phyloP scores from a whole-genome alignment of 2,329 filamentous ascomycete genomes.

The Meredithiella fracta region DNA sequence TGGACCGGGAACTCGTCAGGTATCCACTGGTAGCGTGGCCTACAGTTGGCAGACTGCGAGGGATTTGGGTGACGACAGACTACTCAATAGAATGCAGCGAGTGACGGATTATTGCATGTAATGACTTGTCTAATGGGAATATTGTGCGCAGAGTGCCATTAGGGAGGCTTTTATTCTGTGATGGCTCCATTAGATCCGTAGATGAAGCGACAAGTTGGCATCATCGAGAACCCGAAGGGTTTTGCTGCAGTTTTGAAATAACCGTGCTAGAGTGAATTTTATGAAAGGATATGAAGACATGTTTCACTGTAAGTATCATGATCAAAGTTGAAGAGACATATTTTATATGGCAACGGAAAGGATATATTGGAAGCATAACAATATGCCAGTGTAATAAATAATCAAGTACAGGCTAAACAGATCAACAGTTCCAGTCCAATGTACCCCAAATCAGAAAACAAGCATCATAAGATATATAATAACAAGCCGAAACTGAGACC shows the following conservation, averaged over 20 bases:
- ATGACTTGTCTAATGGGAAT: background rate
- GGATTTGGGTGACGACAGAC: no score
- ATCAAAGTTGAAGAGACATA: background rate
- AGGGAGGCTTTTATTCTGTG: background rate
- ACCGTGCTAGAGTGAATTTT: background rate
- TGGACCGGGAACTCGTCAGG: no score
- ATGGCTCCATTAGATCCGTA: background rate
- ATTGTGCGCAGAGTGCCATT: background rate
- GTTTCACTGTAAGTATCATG: background rate
- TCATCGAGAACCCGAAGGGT: background rate
- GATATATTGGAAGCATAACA: background rate
- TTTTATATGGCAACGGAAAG: background rate
- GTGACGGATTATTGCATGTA: no score
- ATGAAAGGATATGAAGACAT: no score
- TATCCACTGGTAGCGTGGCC: no score
- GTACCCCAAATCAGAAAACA: background rate
- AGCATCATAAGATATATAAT: conserved; percentile 6
- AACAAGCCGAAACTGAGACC: background rate
- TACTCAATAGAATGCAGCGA: no score
- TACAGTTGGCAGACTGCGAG: no score
- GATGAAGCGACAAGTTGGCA: background rate
- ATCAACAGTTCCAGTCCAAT: background rate
- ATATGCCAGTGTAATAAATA: background rate
- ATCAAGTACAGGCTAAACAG: background rate
- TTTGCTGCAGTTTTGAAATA: background rate